These are phyloP conservation scores for Angophora floribunda DNA, from an alignment of 345 rosid species.

Conservation along the genomic window DNA sequence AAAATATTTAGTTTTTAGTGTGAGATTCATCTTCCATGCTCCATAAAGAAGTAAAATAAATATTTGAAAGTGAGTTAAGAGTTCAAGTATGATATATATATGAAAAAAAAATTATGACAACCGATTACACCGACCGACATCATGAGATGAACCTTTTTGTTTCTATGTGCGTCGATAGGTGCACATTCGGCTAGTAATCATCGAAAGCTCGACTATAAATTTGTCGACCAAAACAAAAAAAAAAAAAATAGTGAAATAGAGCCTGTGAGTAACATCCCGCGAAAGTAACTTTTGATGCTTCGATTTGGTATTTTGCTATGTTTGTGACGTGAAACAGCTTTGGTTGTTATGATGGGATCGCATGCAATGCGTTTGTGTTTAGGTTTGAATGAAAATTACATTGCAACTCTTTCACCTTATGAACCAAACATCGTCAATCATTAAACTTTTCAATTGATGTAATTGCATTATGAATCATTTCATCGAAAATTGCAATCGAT, in stretches of 20 bases:
- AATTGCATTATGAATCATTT: neutral
- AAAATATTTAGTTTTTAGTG: too few species aligned
- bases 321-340: neutral
- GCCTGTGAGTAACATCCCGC: fast-evolving
- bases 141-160: fast-evolving
- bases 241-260: fast-evolving
- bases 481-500: too few species aligned
- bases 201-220: neutral
- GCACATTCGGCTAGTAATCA: fast-evolving
- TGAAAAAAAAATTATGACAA: too few species aligned
- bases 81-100: too few species aligned
- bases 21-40: too few species aligned
- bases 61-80: too few species aligned
- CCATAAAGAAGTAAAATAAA: too few species aligned
- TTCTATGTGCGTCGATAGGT: fast-evolving
- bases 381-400: neutral
- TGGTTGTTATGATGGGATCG: fast-evolving
- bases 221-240: fast-evolving
- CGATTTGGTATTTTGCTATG: fast-evolving
- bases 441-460: fast-evolving
- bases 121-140: neutral
- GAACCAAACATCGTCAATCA: fast-evolving
- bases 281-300: neutral
- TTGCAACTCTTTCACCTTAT: neutral
- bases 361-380: fast-evolving